Evolutionary conservation across 768 basidiomycete genomes (phyloP).

Genomic region (Russula brevipes): DNA sequence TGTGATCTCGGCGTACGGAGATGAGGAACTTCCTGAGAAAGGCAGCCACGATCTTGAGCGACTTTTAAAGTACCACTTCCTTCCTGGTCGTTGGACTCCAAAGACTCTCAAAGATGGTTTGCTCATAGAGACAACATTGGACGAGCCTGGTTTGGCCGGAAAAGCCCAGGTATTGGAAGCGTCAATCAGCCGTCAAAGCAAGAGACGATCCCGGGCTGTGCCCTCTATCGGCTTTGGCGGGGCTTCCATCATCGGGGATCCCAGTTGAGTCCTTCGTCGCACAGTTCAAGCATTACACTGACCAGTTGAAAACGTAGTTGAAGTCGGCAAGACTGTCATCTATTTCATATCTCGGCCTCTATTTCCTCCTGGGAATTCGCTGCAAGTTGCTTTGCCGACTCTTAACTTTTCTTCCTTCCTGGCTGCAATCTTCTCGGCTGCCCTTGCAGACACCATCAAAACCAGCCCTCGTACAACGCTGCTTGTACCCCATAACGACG

Average conservation of each 20-base stretch:
- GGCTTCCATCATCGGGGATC: conserved; percentile 71
- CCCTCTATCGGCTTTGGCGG: conserved; percentile 77
- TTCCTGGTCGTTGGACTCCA: conserved; percentile 72
- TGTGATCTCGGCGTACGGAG: conserved; percentile 56
- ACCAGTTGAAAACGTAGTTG: conserved; percentile 42
- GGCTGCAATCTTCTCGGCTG: conserved; percentile 82
- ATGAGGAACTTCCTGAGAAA: conserved; percentile 50
- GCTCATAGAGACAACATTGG: conserved; percentile 74
- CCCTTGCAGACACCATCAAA: conserved; percentile 65
- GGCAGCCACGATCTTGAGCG: conserved; percentile 68
- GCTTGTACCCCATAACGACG: conserved; percentile 84
- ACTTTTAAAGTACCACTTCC: conserved; percentile 82
- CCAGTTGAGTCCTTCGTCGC: conserved; percentile 45
- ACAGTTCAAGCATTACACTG: conserved; percentile 4
- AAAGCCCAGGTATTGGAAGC: conserved; percentile 67
- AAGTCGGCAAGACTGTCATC: conserved; percentile 71
- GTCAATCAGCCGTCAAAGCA: conserved; percentile 53
- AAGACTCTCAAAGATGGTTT: conserved; percentile 66
- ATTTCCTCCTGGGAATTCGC: conserved; percentile 71
- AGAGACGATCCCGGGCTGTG: conserved; percentile 42
- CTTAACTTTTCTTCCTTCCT: conserved; percentile 90
- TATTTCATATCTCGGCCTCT: conserved; percentile 87
- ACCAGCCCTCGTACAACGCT: conserved; percentile 67
- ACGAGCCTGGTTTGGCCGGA: conserved; percentile 62
- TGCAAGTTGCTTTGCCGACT: conserved; percentile 74